These are phyloP conservation scores for Candida ortonii DNA, from an alignment of 805 yeast species.

Conservation along the genomic window DNA sequence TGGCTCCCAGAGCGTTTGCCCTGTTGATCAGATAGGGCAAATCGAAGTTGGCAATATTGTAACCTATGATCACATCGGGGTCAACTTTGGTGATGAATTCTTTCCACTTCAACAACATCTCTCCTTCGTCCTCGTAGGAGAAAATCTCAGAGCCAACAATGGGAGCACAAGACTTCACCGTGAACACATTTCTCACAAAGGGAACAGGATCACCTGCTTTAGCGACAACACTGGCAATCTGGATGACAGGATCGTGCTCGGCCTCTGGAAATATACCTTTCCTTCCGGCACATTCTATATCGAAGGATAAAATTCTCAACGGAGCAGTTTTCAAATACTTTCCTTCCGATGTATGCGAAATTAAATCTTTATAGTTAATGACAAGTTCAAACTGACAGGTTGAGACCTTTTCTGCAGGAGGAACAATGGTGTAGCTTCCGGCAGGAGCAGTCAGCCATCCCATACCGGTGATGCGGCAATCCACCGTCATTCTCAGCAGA, in stretches of 20 bases:
- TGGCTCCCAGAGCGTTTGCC: constrained; percentile 66
- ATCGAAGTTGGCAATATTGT: constrained; percentile 92
- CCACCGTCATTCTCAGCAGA: constrained; percentile 83
- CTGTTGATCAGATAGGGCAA: constrained; percentile 89
- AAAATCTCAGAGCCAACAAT: constrained; percentile 91
- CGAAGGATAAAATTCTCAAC: constrained; percentile 86
- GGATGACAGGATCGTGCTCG: constrained; percentile 88
- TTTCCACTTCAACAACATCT: constrained; percentile 82
- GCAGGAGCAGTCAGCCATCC: constrained; percentile 92
- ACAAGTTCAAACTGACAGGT: constrained; percentile 83
- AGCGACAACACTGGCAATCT: constrained; percentile 93
- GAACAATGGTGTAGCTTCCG: constrained; percentile 56
- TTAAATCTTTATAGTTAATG: constrained; percentile 62
- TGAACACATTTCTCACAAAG: constrained; percentile 90
- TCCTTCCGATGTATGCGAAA: constrained; percentile 87
- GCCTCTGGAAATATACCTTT: constrained; percentile 97
- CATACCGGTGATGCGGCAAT: constrained; percentile 92
- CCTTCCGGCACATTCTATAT: constrained; percentile 98
- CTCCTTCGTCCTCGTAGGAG: constrained; percentile 70
- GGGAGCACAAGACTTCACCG: constrained; percentile 86
- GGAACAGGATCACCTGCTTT: constrained; percentile 82
- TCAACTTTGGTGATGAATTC: constrained; percentile 81
- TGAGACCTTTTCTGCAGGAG: constrained; percentile 45
- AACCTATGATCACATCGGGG: constrained; percentile 96
- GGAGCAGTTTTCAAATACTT: constrained; percentile 95